phyloP scores from a whole-genome alignment of 306 rosid genomes.

The Quercus parvula region DNA sequence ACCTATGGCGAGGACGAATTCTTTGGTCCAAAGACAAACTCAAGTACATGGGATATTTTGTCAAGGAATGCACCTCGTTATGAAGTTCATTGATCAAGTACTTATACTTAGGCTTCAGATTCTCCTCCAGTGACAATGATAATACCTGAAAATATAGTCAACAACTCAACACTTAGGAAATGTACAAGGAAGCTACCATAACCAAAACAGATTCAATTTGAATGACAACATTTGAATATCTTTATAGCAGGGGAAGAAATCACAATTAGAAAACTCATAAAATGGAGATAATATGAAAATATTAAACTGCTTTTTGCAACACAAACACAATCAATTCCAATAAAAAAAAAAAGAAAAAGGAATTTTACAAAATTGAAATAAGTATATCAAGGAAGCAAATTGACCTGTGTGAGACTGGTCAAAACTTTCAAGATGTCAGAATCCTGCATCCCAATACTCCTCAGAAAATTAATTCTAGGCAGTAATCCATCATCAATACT shows the following conservation, averaged over 20 bases:
- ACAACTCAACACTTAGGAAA: conserved; percentile 6
- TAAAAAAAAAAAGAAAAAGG: background rate
- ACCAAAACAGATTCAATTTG: conserved; percentile 4
- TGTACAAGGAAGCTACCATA: background rate
- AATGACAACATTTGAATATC: background rate
- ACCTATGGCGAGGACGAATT: conserved; percentile 97
- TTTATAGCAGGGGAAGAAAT: background rate
- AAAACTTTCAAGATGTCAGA: conserved; percentile 83
- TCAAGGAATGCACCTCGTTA: conserved; percentile 86
- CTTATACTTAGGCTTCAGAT: conserved; percentile 90
- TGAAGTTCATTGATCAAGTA: conserved; percentile 87
- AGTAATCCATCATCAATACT: conserved; percentile 87
- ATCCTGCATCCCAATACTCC: conserved; percentile 93
- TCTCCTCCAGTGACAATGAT: conserved; percentile 86
- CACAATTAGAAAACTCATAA: background rate
- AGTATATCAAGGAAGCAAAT: conserved; percentile 14
- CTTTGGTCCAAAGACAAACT: conserved; percentile 96
- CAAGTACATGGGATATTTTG: conserved; percentile 91
- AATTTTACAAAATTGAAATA: background rate
- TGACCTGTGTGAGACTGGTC: conserved; percentile 92
- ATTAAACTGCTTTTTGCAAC: background rate
- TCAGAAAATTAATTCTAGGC: conserved; percentile 89
- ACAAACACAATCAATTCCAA: background rate
- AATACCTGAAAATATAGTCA: conserved; percentile 59
- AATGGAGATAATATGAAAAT: background rate